Base-by-base conservation (phyloP, 352 stramenopile species). In the Pythium guiyangense region DNA sequence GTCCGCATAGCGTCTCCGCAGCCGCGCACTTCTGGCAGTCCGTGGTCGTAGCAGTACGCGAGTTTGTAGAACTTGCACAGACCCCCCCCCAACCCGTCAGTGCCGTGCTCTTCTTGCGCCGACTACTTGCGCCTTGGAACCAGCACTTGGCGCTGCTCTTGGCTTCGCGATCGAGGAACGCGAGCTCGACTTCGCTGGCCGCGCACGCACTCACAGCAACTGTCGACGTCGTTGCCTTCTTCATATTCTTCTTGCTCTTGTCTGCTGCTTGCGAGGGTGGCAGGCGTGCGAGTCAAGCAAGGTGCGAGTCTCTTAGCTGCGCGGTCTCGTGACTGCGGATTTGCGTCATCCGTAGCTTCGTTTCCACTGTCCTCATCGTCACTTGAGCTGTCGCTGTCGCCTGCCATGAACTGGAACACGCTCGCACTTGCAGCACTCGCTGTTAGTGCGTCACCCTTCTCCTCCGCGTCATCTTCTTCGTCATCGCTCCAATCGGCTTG, bases 21-120 rank as follows among this genome's bases (percentile, higher is more conserved):
- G 43, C 86, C 86, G 59, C 94, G 86, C 0, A 86, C 66, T 56
- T 96, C 84, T 1, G 84, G 76, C 43, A 81, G 61, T 2, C 70
- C 75, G 60, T 96, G 86, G 48, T 79, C 66, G 52, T 84, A 92
- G 69, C 86, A 96, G 51, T 91, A 94, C 60, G 89, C 89, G 52
- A 93, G 72, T 22, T 92, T 90, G 75, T 84, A 96, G 53, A 85
- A 92, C 44, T 73, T 74, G 58, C 84, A 96, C 34, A 91, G 66
- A n/a, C 66, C 78, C 18, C n/a, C n/a, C n/a, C n/a, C n/a, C n/a
- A n/a, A n/a, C 84, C 81, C 43, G 88, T 60, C 66, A 84, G 74
- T 4, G 57, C 60, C 2, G 68, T 76, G 52, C 65, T 88, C 66
- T 89, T 88, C 49, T 78, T 79, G 52, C 84, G 91, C 37, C 67